Evolutionary conservation across 805 yeast species (phyloP).

Genomic region (Saccharomycopsis fibuligera): DNA sequence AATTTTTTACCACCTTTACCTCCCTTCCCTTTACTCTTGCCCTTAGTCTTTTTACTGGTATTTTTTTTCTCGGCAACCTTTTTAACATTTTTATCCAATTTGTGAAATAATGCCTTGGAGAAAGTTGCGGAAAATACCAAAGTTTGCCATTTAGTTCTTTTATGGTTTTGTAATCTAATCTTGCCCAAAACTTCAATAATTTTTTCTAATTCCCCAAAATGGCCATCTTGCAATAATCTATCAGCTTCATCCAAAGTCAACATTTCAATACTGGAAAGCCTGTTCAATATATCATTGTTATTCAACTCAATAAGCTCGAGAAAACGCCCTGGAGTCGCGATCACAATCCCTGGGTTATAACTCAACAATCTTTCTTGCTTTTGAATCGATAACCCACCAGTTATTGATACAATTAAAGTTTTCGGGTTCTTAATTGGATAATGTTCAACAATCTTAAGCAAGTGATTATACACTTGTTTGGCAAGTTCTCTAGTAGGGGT

Average conservation of each 20-base stretch:
- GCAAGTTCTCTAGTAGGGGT: conserved; percentile 97
- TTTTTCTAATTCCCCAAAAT: conserved; percentile 85
- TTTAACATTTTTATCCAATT: conserved; percentile 42
- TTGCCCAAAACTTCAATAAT: conserved; percentile 59
- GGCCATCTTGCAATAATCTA: conserved; percentile 90
- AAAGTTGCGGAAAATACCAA: conserved; percentile 95
- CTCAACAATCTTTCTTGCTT: conserved; percentile 79
- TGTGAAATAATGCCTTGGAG: conserved; percentile 72
- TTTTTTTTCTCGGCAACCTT: conserved; percentile 19
- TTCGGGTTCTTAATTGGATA: conserved; percentile 45
- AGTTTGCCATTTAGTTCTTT: conserved; percentile 69
- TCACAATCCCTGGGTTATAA: conserved; percentile 61
- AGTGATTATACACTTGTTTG: conserved; percentile 82
- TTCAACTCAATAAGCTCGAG: conserved; percentile 70
- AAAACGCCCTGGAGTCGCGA: conserved; percentile 94
- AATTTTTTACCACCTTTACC: conserved; percentile 21
- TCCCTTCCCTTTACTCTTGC: conserved; percentile 21
- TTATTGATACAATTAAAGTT: conserved; percentile 60
- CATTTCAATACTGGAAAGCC: conserved; percentile 39
- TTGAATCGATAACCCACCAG: conserved; percentile 94
- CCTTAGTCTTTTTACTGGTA: conserved; percentile 22
- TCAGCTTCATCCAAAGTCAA: conserved; percentile 93
- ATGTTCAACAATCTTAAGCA: conserved; percentile 39
- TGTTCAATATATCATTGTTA: conserved; percentile 35
- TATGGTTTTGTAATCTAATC: conserved; percentile 37